A percentile compares a stretch with the other conserved stretches of the same genome.
Evolutionary conservation across 2,329 filamentous ascomycete species (phyloP).

Genomic region (Hyphodiscus sp.): DNA sequence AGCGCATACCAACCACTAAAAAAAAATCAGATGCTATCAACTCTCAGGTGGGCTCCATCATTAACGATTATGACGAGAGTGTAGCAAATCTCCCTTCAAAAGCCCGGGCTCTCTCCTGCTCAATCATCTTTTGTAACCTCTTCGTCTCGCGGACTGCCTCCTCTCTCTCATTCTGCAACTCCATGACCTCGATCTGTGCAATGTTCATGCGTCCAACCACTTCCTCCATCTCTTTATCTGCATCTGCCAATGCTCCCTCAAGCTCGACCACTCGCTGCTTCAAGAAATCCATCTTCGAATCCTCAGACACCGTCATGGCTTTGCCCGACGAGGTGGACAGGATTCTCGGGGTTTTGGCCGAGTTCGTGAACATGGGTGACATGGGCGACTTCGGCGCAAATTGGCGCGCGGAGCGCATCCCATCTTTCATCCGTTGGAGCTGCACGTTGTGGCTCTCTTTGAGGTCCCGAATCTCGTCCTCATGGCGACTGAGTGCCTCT

Average conservation of each 20-base stretch:
- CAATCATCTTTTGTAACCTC: constrained; percentile 60
- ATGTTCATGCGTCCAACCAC: constrained; percentile 76
- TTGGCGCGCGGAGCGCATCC: constrained; percentile 39
- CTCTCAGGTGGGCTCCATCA: no score
- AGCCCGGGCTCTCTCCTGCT: constrained; percentile 32
- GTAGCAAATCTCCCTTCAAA: constrained; percentile 26
- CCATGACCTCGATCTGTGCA: constrained; percentile 76
- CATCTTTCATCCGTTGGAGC: constrained; percentile 64
- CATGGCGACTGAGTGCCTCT: constrained; percentile 73
- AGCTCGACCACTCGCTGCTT: constrained; percentile 76
- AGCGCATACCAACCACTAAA: not conserved
- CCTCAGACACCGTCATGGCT: constrained; percentile 61
- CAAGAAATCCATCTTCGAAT: constrained; percentile 66
- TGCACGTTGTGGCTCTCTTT: constrained; percentile 72
- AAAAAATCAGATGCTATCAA: not conserved
- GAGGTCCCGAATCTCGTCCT: constrained; percentile 73
- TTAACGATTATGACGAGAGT: constrained; percentile 16
- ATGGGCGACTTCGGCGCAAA: constrained; percentile 54
- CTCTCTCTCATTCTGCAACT: constrained; percentile 69
- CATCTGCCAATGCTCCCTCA: constrained; percentile 70
- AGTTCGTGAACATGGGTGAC: constrained; percentile 53
- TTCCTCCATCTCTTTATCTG: constrained; percentile 76
- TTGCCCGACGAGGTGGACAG: constrained; percentile 40
- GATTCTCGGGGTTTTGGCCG: constrained; percentile 49
- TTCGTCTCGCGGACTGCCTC: constrained; percentile 67